phyloP scores from a whole-genome alignment of 495 filamentous ascomycete species.

The Hypoxylon intermedium region DNA sequence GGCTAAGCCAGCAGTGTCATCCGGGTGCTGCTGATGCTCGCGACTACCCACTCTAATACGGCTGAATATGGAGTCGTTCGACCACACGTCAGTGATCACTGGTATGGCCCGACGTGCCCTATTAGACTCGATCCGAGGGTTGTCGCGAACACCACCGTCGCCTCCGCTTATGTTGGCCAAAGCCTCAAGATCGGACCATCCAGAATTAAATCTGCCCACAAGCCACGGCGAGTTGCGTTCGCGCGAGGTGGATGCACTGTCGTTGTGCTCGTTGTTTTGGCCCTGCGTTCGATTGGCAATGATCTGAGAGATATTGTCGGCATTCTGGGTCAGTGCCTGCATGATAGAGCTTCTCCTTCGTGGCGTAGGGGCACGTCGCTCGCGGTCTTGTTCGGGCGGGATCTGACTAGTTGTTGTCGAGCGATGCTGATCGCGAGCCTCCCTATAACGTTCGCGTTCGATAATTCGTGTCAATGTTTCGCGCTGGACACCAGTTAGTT shows the following conservation, averaged over 20 bases:
- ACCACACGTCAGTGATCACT: slow-evolving; percentile 41
- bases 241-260: slow-evolving; percentile 16
- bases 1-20: slow-evolving; percentile 69
- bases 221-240: slow-evolving; percentile 28
- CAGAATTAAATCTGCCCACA: slow-evolving; percentile 24
- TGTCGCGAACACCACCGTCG: slow-evolving; percentile 15
- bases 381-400: slow-evolving; percentile 38
- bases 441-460: slow-evolving; percentile 37
- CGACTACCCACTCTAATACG: slow-evolving; percentile 36
- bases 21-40: slow-evolving; percentile 45
- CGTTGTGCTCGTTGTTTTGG: slow-evolving; percentile 9
- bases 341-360: slow-evolving; percentile 36
- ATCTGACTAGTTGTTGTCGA: slow-evolving; percentile 15
- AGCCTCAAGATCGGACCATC: slow-evolving; percentile 46
- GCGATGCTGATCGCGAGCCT: slow-evolving; percentile 33
- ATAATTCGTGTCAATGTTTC: slow-evolving; percentile 38
- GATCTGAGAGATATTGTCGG: slow-evolving; percentile 26
- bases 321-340: slow-evolving; percentile 35
- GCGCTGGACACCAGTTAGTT: slow-evolving; percentile 34
- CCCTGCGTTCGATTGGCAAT: slow-evolving; percentile 25
- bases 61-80: slow-evolving; percentile 32
- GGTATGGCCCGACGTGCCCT: slow-evolving; percentile 37
- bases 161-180: slow-evolving; percentile 42
- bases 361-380: slow-evolving; percentile 35
- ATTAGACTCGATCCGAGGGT: slow-evolving; percentile 24